A percentile compares a stretch with the other conserved stretches of the same genome.
Conservation (phyloP, 2,329 filamentous ascomycete genomes). For the Epichloe aotearoae region DNA sequence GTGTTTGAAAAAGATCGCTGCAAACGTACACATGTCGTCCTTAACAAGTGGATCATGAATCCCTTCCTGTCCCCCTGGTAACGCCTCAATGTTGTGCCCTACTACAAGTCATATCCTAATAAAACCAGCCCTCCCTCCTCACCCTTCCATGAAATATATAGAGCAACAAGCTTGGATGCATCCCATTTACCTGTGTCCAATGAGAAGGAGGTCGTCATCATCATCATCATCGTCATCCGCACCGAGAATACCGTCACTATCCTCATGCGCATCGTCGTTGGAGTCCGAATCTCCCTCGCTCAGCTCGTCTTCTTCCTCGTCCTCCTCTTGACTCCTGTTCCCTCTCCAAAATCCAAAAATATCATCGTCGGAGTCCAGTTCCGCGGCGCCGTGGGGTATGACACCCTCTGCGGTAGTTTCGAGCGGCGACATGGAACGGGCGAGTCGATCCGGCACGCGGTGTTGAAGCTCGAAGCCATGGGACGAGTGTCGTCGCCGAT, state of each 20-base stretch:
- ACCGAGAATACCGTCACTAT: constrained; percentile 33
- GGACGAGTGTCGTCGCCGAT: constrained; percentile 27
- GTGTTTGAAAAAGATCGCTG: background rate
- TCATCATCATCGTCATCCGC: constrained; percentile 29
- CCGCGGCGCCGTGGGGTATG: constrained; percentile 14
- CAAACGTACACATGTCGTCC: background rate
- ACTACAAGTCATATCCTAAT: background rate
- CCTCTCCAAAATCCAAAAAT: constrained; percentile 45
- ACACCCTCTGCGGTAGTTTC: constrained; percentile 15
- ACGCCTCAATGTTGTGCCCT: background rate
- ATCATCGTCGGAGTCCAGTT: constrained; percentile 39
- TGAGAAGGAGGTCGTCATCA: constrained; percentile 34
- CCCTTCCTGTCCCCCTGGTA: background rate
- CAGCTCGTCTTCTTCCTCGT: constrained; percentile 32
- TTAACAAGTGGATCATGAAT: background rate
- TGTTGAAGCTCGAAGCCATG: constrained; percentile 21
- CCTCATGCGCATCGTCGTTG: constrained; percentile 27
- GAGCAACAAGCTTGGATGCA: background rate
- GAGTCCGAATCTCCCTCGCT: constrained; percentile 32
- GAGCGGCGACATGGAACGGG: constrained; percentile 31
- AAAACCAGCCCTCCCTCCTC: background rate
- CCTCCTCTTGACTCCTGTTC: constrained; percentile 20
- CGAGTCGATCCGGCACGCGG: constrained; percentile 26
- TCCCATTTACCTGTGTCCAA: constrained; percentile 33
- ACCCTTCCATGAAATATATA: background rate